Evolutionary conservation across 139 green algal species (phyloP).

Genomic region (Chlamydomonas sp.): DNA sequence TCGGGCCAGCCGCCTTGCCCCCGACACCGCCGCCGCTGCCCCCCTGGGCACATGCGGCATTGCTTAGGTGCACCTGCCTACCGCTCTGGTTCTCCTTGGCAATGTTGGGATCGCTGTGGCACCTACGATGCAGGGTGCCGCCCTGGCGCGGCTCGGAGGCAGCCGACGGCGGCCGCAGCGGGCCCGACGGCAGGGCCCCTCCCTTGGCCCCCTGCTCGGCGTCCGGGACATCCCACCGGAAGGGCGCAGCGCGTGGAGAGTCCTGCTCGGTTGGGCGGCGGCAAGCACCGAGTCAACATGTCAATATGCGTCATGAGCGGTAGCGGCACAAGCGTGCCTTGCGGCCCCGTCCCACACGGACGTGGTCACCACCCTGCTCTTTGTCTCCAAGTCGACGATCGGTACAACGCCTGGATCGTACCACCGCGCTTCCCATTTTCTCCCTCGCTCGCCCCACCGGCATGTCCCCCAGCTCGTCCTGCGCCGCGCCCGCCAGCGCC

Average conservation of each 20-base stretch:
- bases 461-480: not conserved
- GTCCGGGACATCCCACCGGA: not conserved
- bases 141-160: not conserved
- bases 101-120: slow-evolving; percentile 8
- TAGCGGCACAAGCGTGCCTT: no score
- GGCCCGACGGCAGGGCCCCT: not conserved
- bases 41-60: not conserved
- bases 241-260: not conserved
- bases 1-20: not conserved
- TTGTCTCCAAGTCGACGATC: not conserved
- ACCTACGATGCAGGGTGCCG: not conserved
- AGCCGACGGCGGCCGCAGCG: not conserved
- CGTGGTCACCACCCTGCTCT: not conserved
- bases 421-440: not conserved
- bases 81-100: not conserved
- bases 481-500: slow-evolving; percentile 20
- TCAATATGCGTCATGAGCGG: not conserved
- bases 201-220: not conserved
- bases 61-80: not conserved
- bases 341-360: not conserved
- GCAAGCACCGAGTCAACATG: not conserved
- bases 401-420: not conserved
- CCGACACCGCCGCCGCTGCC: not conserved
- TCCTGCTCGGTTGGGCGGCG: not conserved
- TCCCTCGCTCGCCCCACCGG: not conserved